Evolutionary conservation across 257 asterid species (phyloP).

Genomic region (Nicotiana tomentosiformis): DNA sequence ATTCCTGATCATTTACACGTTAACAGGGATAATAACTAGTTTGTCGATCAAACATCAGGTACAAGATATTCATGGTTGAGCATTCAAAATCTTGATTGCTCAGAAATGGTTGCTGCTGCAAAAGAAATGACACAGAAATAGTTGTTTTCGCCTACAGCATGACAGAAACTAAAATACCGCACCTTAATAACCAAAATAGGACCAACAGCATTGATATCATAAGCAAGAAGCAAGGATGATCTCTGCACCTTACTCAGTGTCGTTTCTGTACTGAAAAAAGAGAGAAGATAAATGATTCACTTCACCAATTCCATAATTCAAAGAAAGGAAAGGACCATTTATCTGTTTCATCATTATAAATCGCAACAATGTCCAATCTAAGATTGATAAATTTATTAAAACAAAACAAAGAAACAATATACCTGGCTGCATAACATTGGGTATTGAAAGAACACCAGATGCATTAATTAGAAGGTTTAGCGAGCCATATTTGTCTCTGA

Average conservation of each 20-base stretch:
- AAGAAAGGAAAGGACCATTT: neutral
- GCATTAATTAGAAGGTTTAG: conserved; percentile 83
- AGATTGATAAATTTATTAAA: neutral
- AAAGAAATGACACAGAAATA: neutral
- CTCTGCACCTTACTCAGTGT: conserved; percentile 80
- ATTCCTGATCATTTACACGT: neutral
- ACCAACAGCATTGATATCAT: conserved; percentile 87
- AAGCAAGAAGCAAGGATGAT: conserved; percentile 71
- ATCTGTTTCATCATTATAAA: neutral
- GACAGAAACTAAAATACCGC: neutral
- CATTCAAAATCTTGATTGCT: neutral
- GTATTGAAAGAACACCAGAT: conserved; percentile 80
- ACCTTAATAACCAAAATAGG: conserved; percentile 77
- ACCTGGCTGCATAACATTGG: conserved; percentile 83
- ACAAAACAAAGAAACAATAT: conserved; percentile 7
- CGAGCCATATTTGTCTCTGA: conserved; percentile 63
- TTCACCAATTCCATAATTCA: conserved; percentile 1
- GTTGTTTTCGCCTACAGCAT: neutral
- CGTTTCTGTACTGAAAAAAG: conserved; percentile 73
- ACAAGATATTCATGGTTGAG: neutral
- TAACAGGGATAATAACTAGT: neutral
- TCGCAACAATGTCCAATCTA: neutral
- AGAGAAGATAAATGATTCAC: conserved; percentile 18
- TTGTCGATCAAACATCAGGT: neutral
- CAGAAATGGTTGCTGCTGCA: neutral